Evolutionary conservation across 139 green algal species (phyloP), one percentile per base, ranked within the genome.

Genomic region (Coelastrella sp.): DNA sequence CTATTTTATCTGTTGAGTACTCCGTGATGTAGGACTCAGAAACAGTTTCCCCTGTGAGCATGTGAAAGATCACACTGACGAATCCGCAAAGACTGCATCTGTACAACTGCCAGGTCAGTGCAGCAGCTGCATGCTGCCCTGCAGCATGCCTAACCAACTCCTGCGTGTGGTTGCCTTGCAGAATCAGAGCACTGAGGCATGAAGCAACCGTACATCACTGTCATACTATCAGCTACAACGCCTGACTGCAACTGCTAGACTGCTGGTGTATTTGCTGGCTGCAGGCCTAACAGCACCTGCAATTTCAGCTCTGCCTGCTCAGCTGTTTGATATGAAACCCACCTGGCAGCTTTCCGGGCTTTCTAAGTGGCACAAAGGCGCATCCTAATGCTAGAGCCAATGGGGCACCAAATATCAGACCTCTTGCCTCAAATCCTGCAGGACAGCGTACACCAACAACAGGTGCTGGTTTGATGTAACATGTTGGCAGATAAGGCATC

Each of bases 311-410:
- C n/a, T n/a, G n/a, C n/a, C n/a, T n/a, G n/a, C n/a, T n/a, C n/a
- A n/a, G n/a, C n/a, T n/a, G n/a, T n/a, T n/a, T n/a, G n/a, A n/a
- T n/a, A n/a, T 8, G 19, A 30, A 35, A 76, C 86, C 11, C 87
- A 96, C 96, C 96, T 90, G 98, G 98, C 13, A 99, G 95, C 91
- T 99, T 99, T 50, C 95, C 95, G 23, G 96, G 96, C 86, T 99
- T 99, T 23, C 98, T 88, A 59, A 99, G 88, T 9, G 94, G 95
- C 51, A 99, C 96, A 91, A 99, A 99, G 0, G 95, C 88, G 27
- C 85, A 87, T 0, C 89, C 83, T 9, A 99, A 88, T 23, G 90
- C 94, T 19, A 99, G 85, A 3, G 98, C 97, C 21, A 99, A 87
- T 0, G 98, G 96, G 0, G 98, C 92, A 11, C 98, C 98, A 88